phyloP scores from a whole-genome alignment of 495 filamentous ascomycete species.

The Talaromyces nanjingensis region DNA sequence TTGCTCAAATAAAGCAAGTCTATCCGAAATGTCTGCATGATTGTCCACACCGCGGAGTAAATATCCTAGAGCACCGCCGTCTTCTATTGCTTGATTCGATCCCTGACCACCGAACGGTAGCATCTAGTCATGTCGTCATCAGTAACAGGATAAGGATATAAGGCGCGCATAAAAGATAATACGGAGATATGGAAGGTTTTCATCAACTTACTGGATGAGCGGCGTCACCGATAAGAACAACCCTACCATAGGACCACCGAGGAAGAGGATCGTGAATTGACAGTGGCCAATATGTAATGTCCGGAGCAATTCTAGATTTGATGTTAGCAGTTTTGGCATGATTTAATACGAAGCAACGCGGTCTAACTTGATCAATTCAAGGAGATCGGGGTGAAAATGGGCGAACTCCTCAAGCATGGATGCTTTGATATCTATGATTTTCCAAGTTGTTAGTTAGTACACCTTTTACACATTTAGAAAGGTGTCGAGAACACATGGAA shows the following conservation, averaged over 20 bases:
- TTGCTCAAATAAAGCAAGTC: conserved; percentile 28
- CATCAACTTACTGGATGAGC: conserved; percentile 30
- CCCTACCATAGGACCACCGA: conserved; percentile 30
- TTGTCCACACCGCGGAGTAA: conserved; percentile 23
- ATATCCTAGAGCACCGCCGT: conserved; percentile 28
- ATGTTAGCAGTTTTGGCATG: background rate
- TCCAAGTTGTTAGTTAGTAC: background rate
- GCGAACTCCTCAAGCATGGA: conserved; percentile 16
- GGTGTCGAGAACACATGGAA: background rate
- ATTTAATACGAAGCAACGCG: conserved; percentile 3
- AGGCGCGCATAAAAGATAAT: background rate
- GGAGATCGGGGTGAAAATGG: conserved; percentile 15
- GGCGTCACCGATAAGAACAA: conserved; percentile 16
- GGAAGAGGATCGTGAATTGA: conserved; percentile 23
- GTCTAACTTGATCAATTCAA: conserved; percentile 13
- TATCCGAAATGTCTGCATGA: conserved; percentile 14
- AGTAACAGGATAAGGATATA: background rate
- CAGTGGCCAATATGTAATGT: conserved; percentile 40
- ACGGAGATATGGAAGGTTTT: background rate
- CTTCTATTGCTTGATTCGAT: conserved; percentile 32
- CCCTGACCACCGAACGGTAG: conserved; percentile 36
- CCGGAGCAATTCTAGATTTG: conserved; percentile 22
- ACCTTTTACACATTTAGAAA: background rate
- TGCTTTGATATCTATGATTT: conserved; percentile 8
- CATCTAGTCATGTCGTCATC: conserved; percentile 22